Conservation (phyloP, 129 eudicot species). For the Heracleum sosnowskyi region DNA sequence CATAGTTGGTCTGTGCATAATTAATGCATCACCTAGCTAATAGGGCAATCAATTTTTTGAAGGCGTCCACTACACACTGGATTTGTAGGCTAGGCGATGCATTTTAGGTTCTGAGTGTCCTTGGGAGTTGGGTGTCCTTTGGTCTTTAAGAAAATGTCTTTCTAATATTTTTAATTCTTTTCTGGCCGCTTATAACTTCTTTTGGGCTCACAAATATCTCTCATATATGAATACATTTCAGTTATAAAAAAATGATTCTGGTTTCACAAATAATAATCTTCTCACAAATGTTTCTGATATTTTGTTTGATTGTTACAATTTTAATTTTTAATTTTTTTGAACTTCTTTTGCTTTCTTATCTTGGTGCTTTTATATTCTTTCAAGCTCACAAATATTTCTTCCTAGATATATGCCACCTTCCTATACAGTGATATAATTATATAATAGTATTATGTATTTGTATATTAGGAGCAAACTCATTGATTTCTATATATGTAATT, state of each 20-base stretch:
- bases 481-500: too few relatives aligned
- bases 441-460: neutral
- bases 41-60: neutral
- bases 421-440: neutral
- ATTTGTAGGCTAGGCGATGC: neutral
- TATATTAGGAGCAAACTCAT: neutral
- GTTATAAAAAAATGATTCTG: neutral
- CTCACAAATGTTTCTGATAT: neutral
- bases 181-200: neutral
- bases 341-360: neutral
- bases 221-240: neutral
- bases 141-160: neutral
- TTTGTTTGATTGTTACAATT: neutral
- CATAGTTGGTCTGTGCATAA: neutral
- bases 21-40: neutral
- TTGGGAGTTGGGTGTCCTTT: neutral
- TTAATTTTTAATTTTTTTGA: neutral
- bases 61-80: neutral
- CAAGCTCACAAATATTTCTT: neutral
- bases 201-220: neutral
- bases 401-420: neutral
- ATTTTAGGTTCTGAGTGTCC: neutral
- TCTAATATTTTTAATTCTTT: neutral
- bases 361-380: neutral
- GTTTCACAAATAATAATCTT: neutral